A percentile compares a stretch with the other conserved stretches of the same genome.
These are phyloP conservation scores for Gentiana straminea DNA, from an alignment of 257 asterid species.

Conservation along the genomic window DNA sequence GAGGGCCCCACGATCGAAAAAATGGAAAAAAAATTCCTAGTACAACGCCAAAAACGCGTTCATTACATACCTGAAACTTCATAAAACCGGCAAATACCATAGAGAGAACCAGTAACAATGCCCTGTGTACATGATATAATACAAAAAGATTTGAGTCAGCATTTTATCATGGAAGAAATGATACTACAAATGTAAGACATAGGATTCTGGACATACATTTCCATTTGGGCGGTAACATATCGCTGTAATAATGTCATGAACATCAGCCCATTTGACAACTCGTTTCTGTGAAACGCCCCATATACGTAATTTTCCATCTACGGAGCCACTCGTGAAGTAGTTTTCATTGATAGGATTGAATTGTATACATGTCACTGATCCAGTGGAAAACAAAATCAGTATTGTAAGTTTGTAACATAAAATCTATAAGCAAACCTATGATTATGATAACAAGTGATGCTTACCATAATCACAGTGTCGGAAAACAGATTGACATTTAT, in stretches of 20 bases:
- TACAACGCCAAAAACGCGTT: not conserved
- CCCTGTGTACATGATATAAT: constrained; percentile 35
- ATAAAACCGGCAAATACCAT: constrained; percentile 69
- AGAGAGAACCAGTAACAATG: constrained; percentile 54
- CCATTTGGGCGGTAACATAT: constrained; percentile 73
- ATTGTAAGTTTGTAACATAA: not conserved
- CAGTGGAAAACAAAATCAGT: constrained; percentile 3
- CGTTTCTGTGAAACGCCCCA: constrained; percentile 55
- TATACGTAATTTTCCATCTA: constrained; percentile 75
- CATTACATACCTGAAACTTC: constrained; percentile 33
- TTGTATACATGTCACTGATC: constrained; percentile 73
- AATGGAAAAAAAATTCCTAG: not conserved
- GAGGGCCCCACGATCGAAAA: constrained; percentile 1
- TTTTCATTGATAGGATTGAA: constrained; percentile 72
- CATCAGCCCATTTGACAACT: constrained; percentile 65
- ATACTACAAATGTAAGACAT: not conserved
- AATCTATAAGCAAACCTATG: not conserved
- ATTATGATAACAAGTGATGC: not conserved
- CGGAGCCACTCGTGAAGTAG: constrained; percentile 65
- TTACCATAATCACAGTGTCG: constrained; percentile 70
- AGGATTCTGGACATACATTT: constrained; percentile 30
- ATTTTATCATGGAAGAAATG: not conserved
- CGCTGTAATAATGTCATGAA: constrained; percentile 46
- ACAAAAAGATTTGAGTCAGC: not conserved
- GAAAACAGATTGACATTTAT: constrained; percentile 49